phyloP scores from a whole-genome alignment of 305 asterid species.

The Andrographis paniculata region DNA sequence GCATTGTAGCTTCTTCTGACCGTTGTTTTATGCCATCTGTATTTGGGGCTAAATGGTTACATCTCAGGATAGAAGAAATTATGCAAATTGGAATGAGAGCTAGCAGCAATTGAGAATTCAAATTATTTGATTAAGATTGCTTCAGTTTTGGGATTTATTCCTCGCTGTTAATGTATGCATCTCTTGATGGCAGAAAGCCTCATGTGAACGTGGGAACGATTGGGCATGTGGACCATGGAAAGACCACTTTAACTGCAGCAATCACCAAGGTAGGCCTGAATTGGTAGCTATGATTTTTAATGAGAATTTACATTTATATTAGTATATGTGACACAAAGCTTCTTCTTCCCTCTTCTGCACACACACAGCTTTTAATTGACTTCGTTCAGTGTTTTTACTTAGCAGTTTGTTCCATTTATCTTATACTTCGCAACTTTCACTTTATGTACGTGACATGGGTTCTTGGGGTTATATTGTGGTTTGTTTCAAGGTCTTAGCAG shows the following conservation, averaged over 20 bases:
- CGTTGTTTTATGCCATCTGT: not conserved
- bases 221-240: slow-evolving; percentile 99
- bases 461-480: not conserved
- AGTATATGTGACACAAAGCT: not conserved
- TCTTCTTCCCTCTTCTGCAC: not conserved
- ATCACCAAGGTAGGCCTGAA: slow-evolving; percentile 63
- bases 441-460: not conserved
- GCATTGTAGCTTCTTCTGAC: not conserved
- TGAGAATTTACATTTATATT: not conserved
- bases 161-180: slow-evolving; percentile 5
- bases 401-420: not conserved
- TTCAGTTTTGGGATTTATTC: not conserved
- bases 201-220: slow-evolving; percentile 97
- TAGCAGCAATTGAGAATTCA: not conserved
- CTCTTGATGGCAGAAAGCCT: slow-evolving; percentile 60
- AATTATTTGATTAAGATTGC: not conserved
- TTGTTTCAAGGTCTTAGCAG: slow-evolving; percentile 63
- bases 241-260: slow-evolving; percentile 95
- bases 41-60: not conserved
- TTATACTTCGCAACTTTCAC: not conserved
- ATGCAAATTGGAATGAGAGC: too few species aligned
- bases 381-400: not conserved
- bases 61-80: not conserved
- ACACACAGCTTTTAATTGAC: not conserved
- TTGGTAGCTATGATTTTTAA: not conserved